These are phyloP conservation scores for Cladosporium phlei DNA, from an alignment of 2,329 filamentous ascomycete genomes.

Conservation along the genomic window DNA sequence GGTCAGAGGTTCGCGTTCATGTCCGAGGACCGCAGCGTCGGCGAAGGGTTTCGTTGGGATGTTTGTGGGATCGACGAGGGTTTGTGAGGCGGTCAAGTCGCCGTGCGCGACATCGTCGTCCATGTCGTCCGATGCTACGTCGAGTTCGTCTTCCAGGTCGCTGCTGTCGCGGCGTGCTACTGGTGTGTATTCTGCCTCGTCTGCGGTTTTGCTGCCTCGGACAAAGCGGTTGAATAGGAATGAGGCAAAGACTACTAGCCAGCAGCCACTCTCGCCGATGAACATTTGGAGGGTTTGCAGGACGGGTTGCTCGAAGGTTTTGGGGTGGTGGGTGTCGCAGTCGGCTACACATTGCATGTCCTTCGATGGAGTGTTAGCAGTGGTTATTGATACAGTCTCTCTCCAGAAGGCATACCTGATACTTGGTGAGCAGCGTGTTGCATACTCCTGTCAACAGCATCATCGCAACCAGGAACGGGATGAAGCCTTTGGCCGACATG, in stretches of 20 bases:
- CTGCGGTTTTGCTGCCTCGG: slow-evolving; percentile 19
- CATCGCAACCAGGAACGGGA: slow-evolving; percentile 87
- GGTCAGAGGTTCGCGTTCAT: slow-evolving; percentile 52
- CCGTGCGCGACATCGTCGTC: slow-evolving; percentile 33
- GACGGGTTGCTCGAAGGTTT: slow-evolving; percentile 87
- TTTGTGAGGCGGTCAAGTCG: slow-evolving; percentile 34
- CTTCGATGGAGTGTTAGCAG: slow-evolving; percentile 40
- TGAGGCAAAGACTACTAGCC: slow-evolving; percentile 76
- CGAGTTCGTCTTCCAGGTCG: slow-evolving; percentile 32
- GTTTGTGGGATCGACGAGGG: slow-evolving; percentile 35
- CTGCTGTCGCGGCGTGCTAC: slow-evolving; percentile 27
- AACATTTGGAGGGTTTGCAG: slow-evolving; percentile 98
- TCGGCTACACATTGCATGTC: slow-evolving; percentile 96
- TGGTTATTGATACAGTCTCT: slow-evolving; percentile 8
- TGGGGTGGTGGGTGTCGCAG: slow-evolving; percentile 67
- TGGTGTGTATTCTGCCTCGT: slow-evolving; percentile 27
- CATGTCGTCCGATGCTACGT: slow-evolving; percentile 18
- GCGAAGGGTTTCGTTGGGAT: slow-evolving; percentile 49
- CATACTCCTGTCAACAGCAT: slow-evolving; percentile 95
- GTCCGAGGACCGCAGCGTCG: slow-evolving; percentile 42
- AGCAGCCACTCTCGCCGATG: slow-evolving; percentile 90
- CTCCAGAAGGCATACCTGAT: slow-evolving; percentile 60
- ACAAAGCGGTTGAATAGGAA: slow-evolving; percentile 55
- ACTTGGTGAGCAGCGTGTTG: slow-evolving; percentile 96
- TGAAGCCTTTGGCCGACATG: slow-evolving; percentile 64